Conservation (phyloP, 257 asterid genomes). For the Solanum dulcamara region DNA sequence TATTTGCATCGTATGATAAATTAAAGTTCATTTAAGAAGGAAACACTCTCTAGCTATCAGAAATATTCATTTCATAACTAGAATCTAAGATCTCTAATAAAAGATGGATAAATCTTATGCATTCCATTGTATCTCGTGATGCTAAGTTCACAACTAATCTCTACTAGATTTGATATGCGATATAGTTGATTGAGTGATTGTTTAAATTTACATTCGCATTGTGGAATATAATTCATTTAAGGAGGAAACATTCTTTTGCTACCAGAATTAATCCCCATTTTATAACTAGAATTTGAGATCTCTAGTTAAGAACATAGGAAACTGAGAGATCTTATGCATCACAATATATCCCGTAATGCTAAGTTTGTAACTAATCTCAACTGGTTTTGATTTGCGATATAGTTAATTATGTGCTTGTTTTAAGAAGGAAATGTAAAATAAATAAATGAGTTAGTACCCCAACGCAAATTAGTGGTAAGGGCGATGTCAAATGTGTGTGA, state of each 20-base stretch:
- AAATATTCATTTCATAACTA: not conserved
- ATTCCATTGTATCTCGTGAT: not conserved
- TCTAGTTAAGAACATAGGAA: not conserved
- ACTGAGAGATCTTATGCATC: not conserved
- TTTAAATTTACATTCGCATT: not conserved
- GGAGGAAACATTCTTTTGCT: not conserved
- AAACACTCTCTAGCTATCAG: not conserved
- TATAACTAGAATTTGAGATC: not conserved
- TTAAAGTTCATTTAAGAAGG: not conserved
- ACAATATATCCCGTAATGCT: not conserved
- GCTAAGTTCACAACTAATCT: not conserved
- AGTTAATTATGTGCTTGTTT: not conserved
- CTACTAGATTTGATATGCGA: not conserved
- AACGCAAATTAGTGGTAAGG: no score
- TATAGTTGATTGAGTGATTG: not conserved
- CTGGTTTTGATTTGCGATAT: not conserved
- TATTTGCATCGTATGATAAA: not conserved
- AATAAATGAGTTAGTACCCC: not conserved
- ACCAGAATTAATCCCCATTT: not conserved
- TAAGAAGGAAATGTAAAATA: not conserved
- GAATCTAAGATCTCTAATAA: no score
- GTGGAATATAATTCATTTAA: not conserved
- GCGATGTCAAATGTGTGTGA: no score
- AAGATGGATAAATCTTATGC: not conserved
- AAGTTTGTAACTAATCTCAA: not conserved